phyloP scores from a whole-genome alignment of 1,139 yeast genomes.

The Kluyveromyces marxianus region DNA sequence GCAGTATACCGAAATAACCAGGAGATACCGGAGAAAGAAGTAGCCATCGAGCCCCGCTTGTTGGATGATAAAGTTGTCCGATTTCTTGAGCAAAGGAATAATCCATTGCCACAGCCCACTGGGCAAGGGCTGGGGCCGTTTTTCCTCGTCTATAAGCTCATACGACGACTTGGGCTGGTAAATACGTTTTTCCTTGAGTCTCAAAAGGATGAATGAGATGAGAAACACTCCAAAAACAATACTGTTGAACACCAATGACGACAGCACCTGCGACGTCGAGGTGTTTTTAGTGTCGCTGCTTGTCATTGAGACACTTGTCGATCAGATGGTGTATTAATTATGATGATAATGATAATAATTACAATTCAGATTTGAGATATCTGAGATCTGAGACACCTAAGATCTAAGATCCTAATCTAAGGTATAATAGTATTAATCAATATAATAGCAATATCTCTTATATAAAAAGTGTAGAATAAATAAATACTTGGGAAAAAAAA shows the following conservation, averaged over 20 bases:
- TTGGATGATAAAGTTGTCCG: conserved; percentile 57
- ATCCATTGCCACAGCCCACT: conserved; percentile 60
- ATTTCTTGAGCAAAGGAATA: conserved; percentile 46
- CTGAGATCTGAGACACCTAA: too few species aligned
- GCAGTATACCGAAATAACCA: conserved; percentile 38
- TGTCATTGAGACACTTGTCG: too few species aligned
- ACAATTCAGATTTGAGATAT: too few species aligned
- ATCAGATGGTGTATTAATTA: too few species aligned
- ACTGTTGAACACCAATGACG: conserved; percentile 51
- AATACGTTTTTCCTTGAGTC: conserved; percentile 52
- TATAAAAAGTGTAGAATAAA: too few species aligned
- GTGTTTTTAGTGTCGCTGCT: neutral
- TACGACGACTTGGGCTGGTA: conserved; percentile 61
- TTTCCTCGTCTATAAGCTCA: conserved; percentile 51
- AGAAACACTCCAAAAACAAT: conserved; percentile 47
- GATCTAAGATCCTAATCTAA: too few species aligned
- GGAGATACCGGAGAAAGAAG: conserved; percentile 53
- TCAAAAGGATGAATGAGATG: conserved; percentile 44
- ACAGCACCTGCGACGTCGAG: conserved; percentile 35
- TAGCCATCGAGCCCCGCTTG: conserved; percentile 74
- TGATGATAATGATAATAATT: too few species aligned
- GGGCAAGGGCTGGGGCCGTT: conserved; percentile 57
- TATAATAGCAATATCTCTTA: too few species aligned
- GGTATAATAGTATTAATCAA: too few species aligned
- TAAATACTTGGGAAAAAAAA: too few species aligned